Conservation (phyloP, 2,329 filamentous ascomycete species). For the Diatrype stigma region DNA sequence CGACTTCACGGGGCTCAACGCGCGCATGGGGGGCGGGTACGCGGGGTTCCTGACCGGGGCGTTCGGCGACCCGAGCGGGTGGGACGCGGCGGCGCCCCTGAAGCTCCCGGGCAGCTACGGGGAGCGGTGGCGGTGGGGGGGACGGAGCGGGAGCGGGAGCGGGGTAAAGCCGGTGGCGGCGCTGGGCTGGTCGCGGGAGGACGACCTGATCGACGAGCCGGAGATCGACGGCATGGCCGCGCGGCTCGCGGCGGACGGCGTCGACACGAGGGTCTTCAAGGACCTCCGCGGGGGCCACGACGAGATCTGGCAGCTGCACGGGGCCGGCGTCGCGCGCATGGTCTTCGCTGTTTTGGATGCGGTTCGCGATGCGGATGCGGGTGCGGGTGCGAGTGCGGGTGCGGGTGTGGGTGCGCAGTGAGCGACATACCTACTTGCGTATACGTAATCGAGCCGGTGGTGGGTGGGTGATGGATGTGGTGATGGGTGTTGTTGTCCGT, state of each 20-base stretch:
- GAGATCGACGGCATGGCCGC: constrained; percentile 56
- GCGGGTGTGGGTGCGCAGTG: no score
- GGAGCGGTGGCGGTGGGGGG: constrained; percentile 29
- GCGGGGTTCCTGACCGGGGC: constrained; percentile 53
- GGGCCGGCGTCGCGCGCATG: constrained; percentile 49
- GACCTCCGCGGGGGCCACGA: constrained; percentile 58
- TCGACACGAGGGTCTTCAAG: constrained; percentile 32
- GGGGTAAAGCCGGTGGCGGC: constrained; percentile 26
- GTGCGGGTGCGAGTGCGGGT: neutral
- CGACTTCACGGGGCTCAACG: constrained; percentile 52
- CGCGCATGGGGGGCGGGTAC: constrained; percentile 47
- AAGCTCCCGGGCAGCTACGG: constrained; percentile 38
- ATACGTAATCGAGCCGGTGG: no score
- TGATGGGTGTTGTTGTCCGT: no score
- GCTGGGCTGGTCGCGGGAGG: constrained; percentile 43
- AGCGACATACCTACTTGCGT: no score
- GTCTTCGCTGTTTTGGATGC: constrained; percentile 23
- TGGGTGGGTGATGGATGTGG: no score
- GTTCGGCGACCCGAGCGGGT: constrained; percentile 53
- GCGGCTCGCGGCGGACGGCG: constrained; percentile 39
- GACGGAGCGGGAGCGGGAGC: neutral
- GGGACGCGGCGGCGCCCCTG: constrained; percentile 54
- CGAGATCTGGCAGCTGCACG: constrained; percentile 59
- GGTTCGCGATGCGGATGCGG: neutral
- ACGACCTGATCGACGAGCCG: constrained; percentile 48